A percentile compares a stretch with the other conserved stretches of the same genome.
phyloP scores from a whole-genome alignment of 169 alveolate genomes.

The Eimeria necatrix region DNA sequence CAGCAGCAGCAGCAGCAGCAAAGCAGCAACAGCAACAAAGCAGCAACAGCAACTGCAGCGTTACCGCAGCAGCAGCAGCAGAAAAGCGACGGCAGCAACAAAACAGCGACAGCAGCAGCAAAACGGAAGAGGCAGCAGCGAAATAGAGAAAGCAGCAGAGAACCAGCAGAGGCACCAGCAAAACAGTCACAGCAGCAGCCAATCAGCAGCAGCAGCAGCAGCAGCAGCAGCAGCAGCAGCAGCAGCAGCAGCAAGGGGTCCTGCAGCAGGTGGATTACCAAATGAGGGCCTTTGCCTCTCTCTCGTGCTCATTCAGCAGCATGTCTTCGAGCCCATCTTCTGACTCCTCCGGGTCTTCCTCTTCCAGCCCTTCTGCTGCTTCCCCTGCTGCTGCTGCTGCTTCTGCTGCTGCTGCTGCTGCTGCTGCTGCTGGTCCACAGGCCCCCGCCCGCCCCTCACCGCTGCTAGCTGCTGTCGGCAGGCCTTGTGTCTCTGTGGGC shows the following conservation, averaged over 20 bases:
- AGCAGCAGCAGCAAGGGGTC: background rate
- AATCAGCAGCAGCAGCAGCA: background rate
- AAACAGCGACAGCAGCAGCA: constrained; percentile 58
- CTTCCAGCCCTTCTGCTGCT: background rate
- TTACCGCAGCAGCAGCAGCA: background rate
- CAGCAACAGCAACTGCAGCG: constrained; percentile 7
- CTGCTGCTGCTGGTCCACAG: background rate
- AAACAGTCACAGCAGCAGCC: background rate
- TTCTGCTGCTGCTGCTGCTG: background rate
- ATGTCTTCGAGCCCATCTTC: constrained; percentile 27
- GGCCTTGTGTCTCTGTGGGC: constrained; percentile 19
- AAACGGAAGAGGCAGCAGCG: background rate
- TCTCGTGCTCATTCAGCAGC: constrained; percentile 72
- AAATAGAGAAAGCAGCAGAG: background rate
- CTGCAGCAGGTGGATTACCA: constrained; percentile 43
- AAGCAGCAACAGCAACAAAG: too few relatives aligned
- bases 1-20: constrained; percentile 4
- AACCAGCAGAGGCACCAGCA: background rate
- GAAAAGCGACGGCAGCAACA: background rate
- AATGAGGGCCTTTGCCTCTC: constrained; percentile 79
- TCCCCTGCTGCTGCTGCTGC: constrained; percentile 15
- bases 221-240: constrained; percentile 3
- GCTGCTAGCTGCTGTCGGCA: background rate
- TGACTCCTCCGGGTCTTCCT: background rate
- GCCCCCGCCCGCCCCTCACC: background rate